Evolutionary conservation across 2,329 filamentous ascomycete species (phyloP), one percentile per base, ranked within the genome.

Genomic region (Didymosphaeria variabile): DNA sequence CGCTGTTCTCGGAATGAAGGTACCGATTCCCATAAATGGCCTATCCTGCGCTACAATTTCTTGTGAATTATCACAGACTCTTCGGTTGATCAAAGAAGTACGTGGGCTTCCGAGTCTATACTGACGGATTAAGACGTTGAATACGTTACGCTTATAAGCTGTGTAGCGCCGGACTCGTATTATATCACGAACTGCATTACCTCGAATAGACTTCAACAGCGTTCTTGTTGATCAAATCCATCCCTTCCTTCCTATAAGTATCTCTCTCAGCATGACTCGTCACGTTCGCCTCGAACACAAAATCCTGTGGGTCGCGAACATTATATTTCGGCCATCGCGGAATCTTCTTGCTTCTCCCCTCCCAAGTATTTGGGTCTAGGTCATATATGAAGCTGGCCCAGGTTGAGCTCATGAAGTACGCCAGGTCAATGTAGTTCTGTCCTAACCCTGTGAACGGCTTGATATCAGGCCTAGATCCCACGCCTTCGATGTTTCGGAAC

Each of bases 201-300:
- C 62, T 65, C 5, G 51, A 47, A 55, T 61, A 68, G 13, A 64
- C 47, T 2, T 47, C 31, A 12, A 55, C 7, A 3, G 59, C 62
- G 40, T 60, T 61, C 6, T 19, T 29, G 44, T 73, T 76, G 54
- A 82, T 80, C 55, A 77, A 73, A 58, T 69, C 67, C 38, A 82
- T 82, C 0, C 79, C 80, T 57, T 74, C 74, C n/a, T 66, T 59
- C 60, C 80, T 72, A 52, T 65, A 82, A 12, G 78, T 80, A 64
- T 82, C 80, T 13, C 65, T 56, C 72, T 81, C 80, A 23, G 70
- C 57, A 26, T 61, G 49, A 45, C 70, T 71, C 6, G 67, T 68
- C 2, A 56, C 53, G 53, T 81, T 81, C 6, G 74, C 80, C 64
- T 81, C 77, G 60, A 77, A 81, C 1, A 81, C 80, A 62, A 81